Evolutionary conservation across 1,139 yeast genomes (phyloP), one percentile per base, ranked within the genome.

Genomic region (Candida buenavistaensis): DNA sequence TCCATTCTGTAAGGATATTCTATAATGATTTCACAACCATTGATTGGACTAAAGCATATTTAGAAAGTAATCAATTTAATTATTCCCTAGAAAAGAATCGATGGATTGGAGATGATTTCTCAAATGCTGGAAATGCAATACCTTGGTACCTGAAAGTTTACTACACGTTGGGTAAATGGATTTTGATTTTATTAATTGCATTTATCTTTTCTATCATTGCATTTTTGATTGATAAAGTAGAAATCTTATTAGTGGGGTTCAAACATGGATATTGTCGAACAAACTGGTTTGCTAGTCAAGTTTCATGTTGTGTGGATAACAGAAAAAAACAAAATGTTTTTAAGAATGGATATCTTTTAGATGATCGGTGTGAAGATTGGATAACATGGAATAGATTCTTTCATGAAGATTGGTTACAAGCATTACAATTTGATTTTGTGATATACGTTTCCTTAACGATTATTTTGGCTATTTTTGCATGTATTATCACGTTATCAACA

Each of bases 1-100:
- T 58, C 13, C 51, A 49, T 32, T 32, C 52, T 6, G 39, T 54
- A 26, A 44, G 72, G 20, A 62, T 59, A 45, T 75, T 62, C 55
- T 78, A 78, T 50, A 80, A 79, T 51, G 82, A 79, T 51, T 79
- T 78, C 53, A 78, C 85, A 15, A 77, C 83, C n/a, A 75, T 78
- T n/a, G 85, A 79, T 56, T 79, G 84, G 84, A 72, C 77, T 3
- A 64, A 68, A 27, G 82, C 80, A 20, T 68, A 68, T 28, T 60
- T 75, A 19, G 57, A 62, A 40, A 75, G 75, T 30, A 74, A 78
- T 26, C 57, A 60, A 28, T 61, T 78, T 34, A 63, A 69, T 42
- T 73, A 62, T 43, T 60, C 62, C 28, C 47, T 78, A 10, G 40
- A 44, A 20, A 28, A 38, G 27, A 55, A 35, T 13, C 17, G 30